Evolutionary conservation across 2,329 filamentous ascomycete genomes (phyloP), one percentile per base, ranked within the genome.

Genomic region (Aquanectria penicillioides): DNA sequence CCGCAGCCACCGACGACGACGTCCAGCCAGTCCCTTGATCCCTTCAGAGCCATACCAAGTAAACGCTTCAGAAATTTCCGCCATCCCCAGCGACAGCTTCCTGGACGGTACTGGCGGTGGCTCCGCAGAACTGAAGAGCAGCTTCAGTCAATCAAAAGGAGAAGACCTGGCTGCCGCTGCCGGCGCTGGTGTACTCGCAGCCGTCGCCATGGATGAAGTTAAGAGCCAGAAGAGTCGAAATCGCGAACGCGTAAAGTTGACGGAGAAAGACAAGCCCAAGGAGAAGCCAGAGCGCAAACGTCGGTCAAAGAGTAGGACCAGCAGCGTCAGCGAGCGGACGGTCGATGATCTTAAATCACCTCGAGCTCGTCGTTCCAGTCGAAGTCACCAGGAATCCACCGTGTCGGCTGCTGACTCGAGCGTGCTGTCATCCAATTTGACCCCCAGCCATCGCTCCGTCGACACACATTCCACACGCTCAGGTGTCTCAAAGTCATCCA

Each of bases 31-130:
- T 63, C 94, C 77, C 75, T 85, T 84, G 71, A 89, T 86, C 61
- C 86, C 81, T 69, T 89, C 77, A 69, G 85, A 78, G 72, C 86
- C 75, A 50, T 93, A 90, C 73, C 79, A 86, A 28, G 83, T 86
- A 11, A 87, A 86, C 65, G 81, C 88, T 47, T 97, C 94, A 3
- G 94, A 97, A 71, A 92, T 98, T 46, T 98, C 94, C 81, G 75
- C 91, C 83, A 87, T 87, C 48, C 85, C 85, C 11, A 82, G 82
- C 15, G 83, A 88, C 70, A 87, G 85, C 70, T 87, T 88, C 59
- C 76, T 88, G 7, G 85, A 87, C 67, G 84, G 84, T n/a, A 82
- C 83, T 5, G 83, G 82, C 2, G 78, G 78, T 5, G 77, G 77
- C 4, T 74, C 75, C 18, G 79, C 72, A 11, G 76, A 78, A 23